Conservation (phyloP, 2,329 filamentous ascomycete species). For the Coniochaeta pulveracea region DNA sequence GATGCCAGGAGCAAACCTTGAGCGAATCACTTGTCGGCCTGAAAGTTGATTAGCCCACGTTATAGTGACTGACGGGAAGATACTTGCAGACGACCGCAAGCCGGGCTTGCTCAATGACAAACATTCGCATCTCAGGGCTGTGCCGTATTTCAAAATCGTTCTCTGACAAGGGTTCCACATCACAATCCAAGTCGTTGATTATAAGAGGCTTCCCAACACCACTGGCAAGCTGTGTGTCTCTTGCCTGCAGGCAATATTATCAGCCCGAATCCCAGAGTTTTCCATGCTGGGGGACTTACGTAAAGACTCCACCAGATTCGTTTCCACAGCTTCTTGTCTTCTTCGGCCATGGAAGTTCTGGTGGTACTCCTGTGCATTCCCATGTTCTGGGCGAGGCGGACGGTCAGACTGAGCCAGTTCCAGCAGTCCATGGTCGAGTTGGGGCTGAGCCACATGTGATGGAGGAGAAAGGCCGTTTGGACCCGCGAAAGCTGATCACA, state of each 20-base stretch:
- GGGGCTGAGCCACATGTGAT: constrained; percentile 4
- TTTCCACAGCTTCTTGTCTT: constrained; percentile 3
- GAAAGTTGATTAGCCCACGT: background rate
- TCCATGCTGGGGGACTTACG: background rate
- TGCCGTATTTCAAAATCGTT: constrained; percentile 1
- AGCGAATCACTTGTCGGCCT: background rate
- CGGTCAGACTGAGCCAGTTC: constrained; percentile 3
- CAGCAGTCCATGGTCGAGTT: constrained; percentile 5
- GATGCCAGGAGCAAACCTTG: background rate
- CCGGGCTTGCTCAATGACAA: constrained; percentile 4
- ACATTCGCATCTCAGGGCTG: constrained; percentile 1
- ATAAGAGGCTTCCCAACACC: constrained; percentile 3
- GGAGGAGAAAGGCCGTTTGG: constrained; percentile 4
- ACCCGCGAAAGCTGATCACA: constrained; percentile 2
- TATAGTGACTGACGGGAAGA: background rate
- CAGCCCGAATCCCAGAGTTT: background rate
- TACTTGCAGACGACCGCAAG: constrained; percentile 3
- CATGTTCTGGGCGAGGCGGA: constrained; percentile 4
- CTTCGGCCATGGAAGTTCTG: background rate
- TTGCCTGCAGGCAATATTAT: background rate
- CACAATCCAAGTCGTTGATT: constrained; percentile 3
- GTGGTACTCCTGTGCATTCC: constrained; percentile 5
- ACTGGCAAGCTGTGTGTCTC: constrained; percentile 4
- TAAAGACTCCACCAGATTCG: constrained; percentile 5
- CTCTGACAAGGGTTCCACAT: constrained; percentile 1